Conservation (phyloP, 2,329 filamentous ascomycete genomes). For the Aspergillus terreus region DNA sequence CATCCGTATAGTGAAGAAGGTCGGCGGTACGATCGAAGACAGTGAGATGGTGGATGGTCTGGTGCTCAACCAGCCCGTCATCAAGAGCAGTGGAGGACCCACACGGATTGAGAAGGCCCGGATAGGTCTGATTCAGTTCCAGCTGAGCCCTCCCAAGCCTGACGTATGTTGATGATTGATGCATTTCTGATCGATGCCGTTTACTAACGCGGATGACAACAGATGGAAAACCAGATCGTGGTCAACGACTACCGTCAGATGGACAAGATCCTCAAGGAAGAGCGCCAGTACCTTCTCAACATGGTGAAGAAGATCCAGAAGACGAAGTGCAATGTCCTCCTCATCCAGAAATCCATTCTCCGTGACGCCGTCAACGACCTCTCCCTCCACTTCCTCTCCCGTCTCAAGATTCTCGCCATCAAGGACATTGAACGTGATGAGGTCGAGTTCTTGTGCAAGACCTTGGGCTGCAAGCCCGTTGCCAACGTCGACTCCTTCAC, state of each 20-base stretch:
- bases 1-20: constrained; percentile 95
- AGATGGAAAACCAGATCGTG: constrained; percentile 99
- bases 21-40: constrained; percentile 96
- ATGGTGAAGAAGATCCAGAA: constrained; percentile 99
- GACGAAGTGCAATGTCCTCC: constrained; percentile 96
- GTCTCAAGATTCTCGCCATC: constrained; percentile 89
- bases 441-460: constrained; percentile 99
- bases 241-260: constrained; percentile 99
- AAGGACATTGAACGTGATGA: constrained; percentile 99
- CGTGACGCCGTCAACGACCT: constrained; percentile 97
- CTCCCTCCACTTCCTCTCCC: constrained; percentile 93
- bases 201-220: constrained; percentile 34
- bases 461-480: constrained; percentile 96
- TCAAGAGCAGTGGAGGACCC: constrained; percentile 91
- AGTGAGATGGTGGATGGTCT: constrained; percentile 95
- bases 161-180: constrained; percentile 59
- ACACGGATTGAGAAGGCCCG: constrained; percentile 93
- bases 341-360: constrained; percentile 98
- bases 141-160: constrained; percentile 95
- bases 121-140: constrained; percentile 97
- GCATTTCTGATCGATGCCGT: neutral
- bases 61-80: constrained; percentile 84
- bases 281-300: constrained; percentile 95
- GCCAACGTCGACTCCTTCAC: constrained; percentile 98
- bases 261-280: constrained; percentile 99